Evolutionary conservation across 2,329 filamentous ascomycete species (phyloP).

Genomic region (Cladophialophora exuberans): DNA sequence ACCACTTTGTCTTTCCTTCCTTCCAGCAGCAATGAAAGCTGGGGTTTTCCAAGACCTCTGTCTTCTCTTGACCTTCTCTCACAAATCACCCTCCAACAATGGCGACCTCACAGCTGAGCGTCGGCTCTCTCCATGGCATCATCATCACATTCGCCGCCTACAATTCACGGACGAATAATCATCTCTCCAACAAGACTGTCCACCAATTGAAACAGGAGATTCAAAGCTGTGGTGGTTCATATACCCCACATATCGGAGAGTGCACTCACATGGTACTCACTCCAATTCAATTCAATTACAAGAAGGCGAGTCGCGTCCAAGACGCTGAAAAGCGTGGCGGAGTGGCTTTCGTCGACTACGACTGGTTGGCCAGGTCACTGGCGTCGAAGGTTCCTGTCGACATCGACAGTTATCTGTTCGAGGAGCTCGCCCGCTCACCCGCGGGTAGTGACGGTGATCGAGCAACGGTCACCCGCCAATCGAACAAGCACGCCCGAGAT

Average conservation of each 20-base stretch:
- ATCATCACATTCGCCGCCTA: constrained; percentile 22
- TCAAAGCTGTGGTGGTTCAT: constrained; percentile 40
- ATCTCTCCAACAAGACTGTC: constrained; percentile 16
- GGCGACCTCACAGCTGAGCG: constrained; percentile 3
- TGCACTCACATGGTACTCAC: constrained; percentile 46
- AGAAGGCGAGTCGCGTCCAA: constrained; percentile 27
- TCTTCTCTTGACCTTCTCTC: neutral
- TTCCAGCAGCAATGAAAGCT: no score
- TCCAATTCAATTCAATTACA: constrained; percentile 42
- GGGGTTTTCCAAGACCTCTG: no score
- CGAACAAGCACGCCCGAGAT: constrained; percentile 19
- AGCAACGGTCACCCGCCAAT: neutral
- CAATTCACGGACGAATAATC: constrained; percentile 4
- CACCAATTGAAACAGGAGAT: constrained; percentile 38
- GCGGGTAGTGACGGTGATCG: neutral
- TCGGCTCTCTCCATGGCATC: constrained; percentile 11
- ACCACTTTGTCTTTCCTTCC: no score
- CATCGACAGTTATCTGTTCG: constrained; percentile 12
- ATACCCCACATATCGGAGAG: constrained; percentile 37
- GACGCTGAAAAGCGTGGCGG: constrained; percentile 5
- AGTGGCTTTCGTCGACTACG: constrained; percentile 15
- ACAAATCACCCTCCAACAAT: constrained; percentile 20
- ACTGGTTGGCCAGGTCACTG: constrained; percentile 25
- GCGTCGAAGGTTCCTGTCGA: constrained; percentile 11
- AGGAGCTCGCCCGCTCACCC: neutral